Evolutionary conservation across 805 yeast species (phyloP), one percentile per base, ranked within the genome.

Genomic region (Suhomyces prunicola): DNA sequence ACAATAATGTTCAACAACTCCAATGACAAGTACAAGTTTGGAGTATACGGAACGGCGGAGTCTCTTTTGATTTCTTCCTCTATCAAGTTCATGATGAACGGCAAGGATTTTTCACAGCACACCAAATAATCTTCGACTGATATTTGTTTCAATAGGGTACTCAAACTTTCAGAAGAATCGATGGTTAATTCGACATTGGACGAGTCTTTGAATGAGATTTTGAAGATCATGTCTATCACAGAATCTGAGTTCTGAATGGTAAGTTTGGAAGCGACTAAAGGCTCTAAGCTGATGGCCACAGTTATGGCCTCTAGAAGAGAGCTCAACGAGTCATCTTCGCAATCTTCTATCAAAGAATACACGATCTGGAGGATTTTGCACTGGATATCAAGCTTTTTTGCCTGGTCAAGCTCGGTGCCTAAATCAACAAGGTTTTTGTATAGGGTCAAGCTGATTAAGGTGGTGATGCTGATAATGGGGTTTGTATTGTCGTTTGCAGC

Each of bases 241-340:
- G 60, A 74, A 4, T 60, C 53, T 1, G 57, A 58, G 12, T 15
- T 13, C 19, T 24, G 23, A 6, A 63, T 42, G 6, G 48, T 31
- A 1, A 55, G 54, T 6, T 54, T 59, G 5, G 69, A 58, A 6
- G 77, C 74, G 23, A 51, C 51, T 2, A 29, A 29, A 8, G 65
- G 66, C 52, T 69, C 66, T 17, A 73, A 61, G 47, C 76, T 74
- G 40, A 88, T 79, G 1, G 85, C 80, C 2, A 79, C 75, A 1
- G 84, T 76, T n/a, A 88, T 67, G 0, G 87, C 80, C 64, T 91
- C 97, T 10, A 88, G 77, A 42, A 92, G 68, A 46, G 87, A 76
- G 1, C 91, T 81, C 35, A 88, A 83, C 0, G 96, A 81, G 61
- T 92, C 98, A 46, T 90, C 97, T 45, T 84, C 88, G 0, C 94